A percentile compares a stretch with the other conserved stretches of the same genome.
Evolutionary conservation across 2,329 filamentous ascomycete genomes (phyloP).

Genomic region (Aphanocladium album): DNA sequence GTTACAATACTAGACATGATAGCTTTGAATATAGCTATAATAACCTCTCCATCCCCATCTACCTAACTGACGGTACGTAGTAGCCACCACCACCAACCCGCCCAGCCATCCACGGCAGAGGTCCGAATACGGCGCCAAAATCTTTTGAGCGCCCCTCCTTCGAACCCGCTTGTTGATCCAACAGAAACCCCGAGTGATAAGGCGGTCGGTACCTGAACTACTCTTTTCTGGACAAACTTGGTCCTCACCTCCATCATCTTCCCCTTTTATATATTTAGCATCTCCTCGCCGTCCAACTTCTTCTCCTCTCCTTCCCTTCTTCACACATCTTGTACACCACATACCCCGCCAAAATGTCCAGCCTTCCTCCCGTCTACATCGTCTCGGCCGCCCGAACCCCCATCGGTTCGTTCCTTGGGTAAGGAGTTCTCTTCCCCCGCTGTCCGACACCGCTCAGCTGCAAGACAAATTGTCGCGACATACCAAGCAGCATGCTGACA

Average conservation of each 20-base stretch:
- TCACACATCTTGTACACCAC: not conserved
- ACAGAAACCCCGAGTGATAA: not conserved
- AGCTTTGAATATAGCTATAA: no score
- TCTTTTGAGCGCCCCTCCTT: slow-evolving; percentile 6
- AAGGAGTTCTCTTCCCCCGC: slow-evolving; percentile 21
- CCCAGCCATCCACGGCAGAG: no score
- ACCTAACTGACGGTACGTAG: no score
- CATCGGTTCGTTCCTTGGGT: slow-evolving; percentile 92
- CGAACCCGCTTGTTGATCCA: not conserved
- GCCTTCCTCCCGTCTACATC: slow-evolving; percentile 87
- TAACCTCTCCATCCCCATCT: no score
- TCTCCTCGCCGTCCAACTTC: not conserved
- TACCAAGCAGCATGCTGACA: not conserved
- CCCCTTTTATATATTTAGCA: slow-evolving; percentile 3
- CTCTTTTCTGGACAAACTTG: not conserved
- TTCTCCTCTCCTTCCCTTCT: slow-evolving; percentile 9
- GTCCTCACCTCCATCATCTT: not conserved
- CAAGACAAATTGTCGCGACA: not conserved
- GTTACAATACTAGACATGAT: no score
- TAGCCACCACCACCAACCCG: no score
- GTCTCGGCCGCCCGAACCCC: slow-evolving; percentile 88
- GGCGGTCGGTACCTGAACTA: slow-evolving; percentile 10
- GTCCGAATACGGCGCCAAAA: slow-evolving; percentile 14
- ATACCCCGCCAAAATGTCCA: slow-evolving; percentile 57
- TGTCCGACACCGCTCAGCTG: not conserved